Evolutionary conservation across 1,139 yeast species (phyloP).

Genomic region (Debaryomyces singareniensis): DNA sequence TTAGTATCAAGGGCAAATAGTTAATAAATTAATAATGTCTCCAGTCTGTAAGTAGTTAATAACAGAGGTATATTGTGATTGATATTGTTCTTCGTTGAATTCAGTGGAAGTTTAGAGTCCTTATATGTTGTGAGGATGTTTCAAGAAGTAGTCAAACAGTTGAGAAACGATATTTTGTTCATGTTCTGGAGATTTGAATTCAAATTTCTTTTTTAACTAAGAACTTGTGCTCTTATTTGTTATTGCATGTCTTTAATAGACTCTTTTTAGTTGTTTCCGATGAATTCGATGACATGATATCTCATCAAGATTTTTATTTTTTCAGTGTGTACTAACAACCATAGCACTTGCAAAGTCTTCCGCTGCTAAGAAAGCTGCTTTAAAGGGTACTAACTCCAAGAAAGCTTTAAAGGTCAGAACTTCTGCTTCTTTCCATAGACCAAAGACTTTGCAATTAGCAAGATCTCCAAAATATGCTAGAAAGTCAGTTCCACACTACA

Average conservation of each 20-base stretch:
- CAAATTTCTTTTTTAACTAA: too few relatives aligned
- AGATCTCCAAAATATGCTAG: constrained; percentile 94
- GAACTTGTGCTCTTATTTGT: too few relatives aligned
- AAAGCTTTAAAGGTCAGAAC: constrained; percentile 94
- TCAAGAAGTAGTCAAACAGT: too few relatives aligned
- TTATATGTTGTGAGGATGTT: too few relatives aligned
- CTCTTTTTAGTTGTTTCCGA: too few relatives aligned
- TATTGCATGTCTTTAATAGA: too few relatives aligned
- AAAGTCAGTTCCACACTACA: constrained; percentile 95
- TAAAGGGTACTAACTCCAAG: constrained; percentile 93
- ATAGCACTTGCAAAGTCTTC: constrained; percentile 68
- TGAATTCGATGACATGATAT: too few relatives aligned
- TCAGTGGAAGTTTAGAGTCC: too few relatives aligned
- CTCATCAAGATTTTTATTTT: too few relatives aligned
- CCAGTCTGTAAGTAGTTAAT: constrained; percentile 17
- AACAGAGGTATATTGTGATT: constrained; percentile 1
- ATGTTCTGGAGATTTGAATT: too few relatives aligned
- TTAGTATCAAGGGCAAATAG: constrained; percentile 7
- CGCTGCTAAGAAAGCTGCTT: constrained; percentile 98
- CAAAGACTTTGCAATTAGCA: constrained; percentile 92
- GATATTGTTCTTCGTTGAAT: too few relatives aligned
- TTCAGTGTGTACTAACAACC: constrained; percentile 4
- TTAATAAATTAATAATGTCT: constrained; percentile 20
- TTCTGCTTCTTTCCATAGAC: constrained; percentile 91
- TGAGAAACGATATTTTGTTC: too few relatives aligned